Evolutionary conservation across 2,329 filamentous ascomycete species (phyloP).

Genomic region (Diplodia sapinea): DNA sequence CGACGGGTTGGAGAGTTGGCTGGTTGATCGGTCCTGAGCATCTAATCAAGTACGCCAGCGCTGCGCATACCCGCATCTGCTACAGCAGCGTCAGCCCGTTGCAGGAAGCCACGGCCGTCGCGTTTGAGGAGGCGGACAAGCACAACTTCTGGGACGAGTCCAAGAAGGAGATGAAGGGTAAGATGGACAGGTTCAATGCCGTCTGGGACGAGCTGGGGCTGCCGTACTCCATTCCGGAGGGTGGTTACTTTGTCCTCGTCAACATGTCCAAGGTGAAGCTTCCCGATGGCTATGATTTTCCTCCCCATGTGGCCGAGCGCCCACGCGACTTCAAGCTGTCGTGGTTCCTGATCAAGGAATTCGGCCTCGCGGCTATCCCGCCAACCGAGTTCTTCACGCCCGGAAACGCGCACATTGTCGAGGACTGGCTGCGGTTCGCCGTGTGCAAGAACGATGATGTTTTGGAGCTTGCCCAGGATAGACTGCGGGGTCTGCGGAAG

Average conservation of each 20-base stretch:
- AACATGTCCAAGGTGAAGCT: conserved; percentile 89
- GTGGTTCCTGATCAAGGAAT: conserved; percentile 96
- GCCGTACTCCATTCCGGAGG: conserved; percentile 87
- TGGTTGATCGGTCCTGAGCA: conserved; percentile 91
- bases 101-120: conserved; percentile 92
- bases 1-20: conserved; percentile 94
- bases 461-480: conserved; percentile 57
- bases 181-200: conserved; percentile 85
- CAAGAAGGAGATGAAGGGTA: conserved; percentile 84
- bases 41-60: conserved; percentile 87
- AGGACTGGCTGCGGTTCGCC: conserved; percentile 93
- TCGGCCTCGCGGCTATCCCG: conserved; percentile 94
- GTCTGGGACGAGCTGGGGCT: conserved; percentile 56
- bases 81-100: conserved; percentile 92
- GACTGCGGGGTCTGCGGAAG: conserved; percentile 52
- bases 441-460: conserved; percentile 95
- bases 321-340: conserved; percentile 92
- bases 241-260: conserved; percentile 95
- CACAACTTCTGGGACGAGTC: conserved; percentile 87
- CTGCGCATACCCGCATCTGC: conserved; percentile 94
- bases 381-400: conserved; percentile 97
- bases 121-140: conserved; percentile 86
- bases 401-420: conserved; percentile 78
- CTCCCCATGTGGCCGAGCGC: conserved; percentile 81
- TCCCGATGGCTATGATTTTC: conserved; percentile 85